Percentiles rank a stretch among this genome's conserved stretches.
phyloP scores from a whole-genome alignment of 192 early-diverging fungal genomes.

The Gorgonomyces haynaldii region DNA sequence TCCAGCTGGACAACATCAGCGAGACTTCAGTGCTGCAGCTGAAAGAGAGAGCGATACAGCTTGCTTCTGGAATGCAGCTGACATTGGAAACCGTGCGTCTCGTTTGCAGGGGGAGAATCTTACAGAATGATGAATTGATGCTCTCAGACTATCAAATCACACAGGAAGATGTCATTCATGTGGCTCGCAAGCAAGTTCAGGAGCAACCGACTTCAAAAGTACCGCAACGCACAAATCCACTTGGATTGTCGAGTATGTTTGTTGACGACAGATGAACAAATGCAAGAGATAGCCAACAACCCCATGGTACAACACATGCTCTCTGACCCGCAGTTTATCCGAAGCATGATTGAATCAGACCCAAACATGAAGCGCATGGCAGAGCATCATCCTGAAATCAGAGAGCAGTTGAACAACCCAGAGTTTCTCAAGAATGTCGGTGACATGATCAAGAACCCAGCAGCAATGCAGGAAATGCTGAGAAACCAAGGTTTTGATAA shows the following conservation, averaged over 20 bases:
- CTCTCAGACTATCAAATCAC: conserved; percentile 57
- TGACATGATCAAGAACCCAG: neutral
- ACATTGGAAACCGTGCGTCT: conserved; percentile 38
- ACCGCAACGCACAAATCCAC: neutral
- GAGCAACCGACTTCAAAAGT: no score
- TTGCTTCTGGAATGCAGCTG: neutral
- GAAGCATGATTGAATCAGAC: neutral
- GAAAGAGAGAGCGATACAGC: no score
- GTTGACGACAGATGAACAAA: neutral
- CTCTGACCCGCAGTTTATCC: conserved; percentile 1
- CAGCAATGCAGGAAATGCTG: conserved; percentile 8
- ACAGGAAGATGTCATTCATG: conserved; percentile 67
- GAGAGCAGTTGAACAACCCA: neutral
- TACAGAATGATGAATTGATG: conserved; percentile 63
- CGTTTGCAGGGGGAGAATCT: conserved; percentile 74
- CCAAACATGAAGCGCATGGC: neutral
- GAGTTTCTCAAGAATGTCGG: neutral
- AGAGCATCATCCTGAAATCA: conserved; percentile 2
- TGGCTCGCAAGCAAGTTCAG: conserved; percentile 57
- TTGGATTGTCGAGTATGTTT: neutral
- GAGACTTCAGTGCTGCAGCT: conserved; percentile 1
- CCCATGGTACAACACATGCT: conserved; percentile 6
- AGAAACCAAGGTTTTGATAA: conserved; percentile 2
- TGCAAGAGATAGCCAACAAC: neutral
- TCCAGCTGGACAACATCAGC: neutral